Base-by-base conservation (phyloP, 108 stramenopile species). In the Conticribra weissflogii region DNA sequence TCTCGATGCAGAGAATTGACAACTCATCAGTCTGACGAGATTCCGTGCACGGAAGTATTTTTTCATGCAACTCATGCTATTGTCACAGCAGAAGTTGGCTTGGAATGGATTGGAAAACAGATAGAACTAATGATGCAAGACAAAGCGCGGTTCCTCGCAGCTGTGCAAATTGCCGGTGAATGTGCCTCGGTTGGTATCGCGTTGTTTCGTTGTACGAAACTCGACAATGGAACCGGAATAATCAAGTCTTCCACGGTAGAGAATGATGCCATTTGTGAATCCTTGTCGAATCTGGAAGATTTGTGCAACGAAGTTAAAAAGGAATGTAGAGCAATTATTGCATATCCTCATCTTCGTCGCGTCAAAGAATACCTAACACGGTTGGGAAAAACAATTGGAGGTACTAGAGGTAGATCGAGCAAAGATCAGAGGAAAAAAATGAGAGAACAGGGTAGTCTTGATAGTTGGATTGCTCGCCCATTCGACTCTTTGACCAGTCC, bases 361-460 rank as follows among this genome's bases (percentile, higher is more conserved):
- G 62, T 64, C 0, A 78, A 70, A 58, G 68, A 78, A 62, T 69
- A 66, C 47, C 68, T 78, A 29, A 59, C 68, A 51, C 68, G 77
- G 3, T 58, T 78, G 18, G 45, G 31, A 3, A 78, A 66, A 49
- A 21, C 24, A 23, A 41, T 78, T 19, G 64, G 56, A 3, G 59
- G 63, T 2, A 60, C 59, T 16, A 71, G 69, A 29, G 77, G 69
- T 19, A 78, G 41, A 30, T 58, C 77, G 22, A 68, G 75, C 34
- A 76, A 58, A 27, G 77, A 66, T 30, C 63, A 78, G 36, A 46
- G 69, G 25, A 45, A 41, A 29, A 71, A 64, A 50, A 66, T 36
- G 18, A 67, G 76, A 62, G 36, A 63, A n/a, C 68, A 78, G 63
- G 77, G 77, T 15, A 78, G 77, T 32, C 77, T 78, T 44, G 77